A percentile compares a stretch with the other conserved stretches of the same genome.
phyloP scores from a whole-genome alignment of 352 stramenopile genomes.

The Aphanomyces stellatus region DNA sequence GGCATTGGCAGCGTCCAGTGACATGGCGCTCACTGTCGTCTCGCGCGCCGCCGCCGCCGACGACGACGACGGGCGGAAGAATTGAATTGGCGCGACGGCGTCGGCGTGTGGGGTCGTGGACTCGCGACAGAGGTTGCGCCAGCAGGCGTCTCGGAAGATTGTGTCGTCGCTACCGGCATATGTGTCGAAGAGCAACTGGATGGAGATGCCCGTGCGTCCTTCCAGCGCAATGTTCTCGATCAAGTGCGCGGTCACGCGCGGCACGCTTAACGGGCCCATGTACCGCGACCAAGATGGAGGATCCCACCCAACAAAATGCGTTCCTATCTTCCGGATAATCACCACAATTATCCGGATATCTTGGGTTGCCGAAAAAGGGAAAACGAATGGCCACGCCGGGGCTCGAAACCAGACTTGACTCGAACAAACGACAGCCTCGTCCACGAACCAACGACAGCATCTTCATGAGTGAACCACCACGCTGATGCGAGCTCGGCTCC shows the following conservation, averaged over 20 bases:
- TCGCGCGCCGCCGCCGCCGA: not conserved
- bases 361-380: too few species aligned
- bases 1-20: not conserved
- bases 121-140: not conserved
- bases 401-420: too few species aligned
- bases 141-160: not conserved
- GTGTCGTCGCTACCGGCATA: not conserved
- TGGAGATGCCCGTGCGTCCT: slow-evolving; percentile 8
- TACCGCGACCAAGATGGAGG: not conserved
- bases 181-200: not conserved
- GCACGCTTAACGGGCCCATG: not conserved
- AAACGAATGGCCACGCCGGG: too few species aligned
- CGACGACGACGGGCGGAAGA: not conserved
- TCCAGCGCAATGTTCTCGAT: slow-evolving; percentile 15
- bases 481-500: too few species aligned
- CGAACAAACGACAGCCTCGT: too few species aligned
- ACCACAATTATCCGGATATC: too few species aligned
- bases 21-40: not conserved
- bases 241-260: not conserved
- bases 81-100: not conserved
- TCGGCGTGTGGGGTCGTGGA: not conserved
- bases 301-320: not conserved
- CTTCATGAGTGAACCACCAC: too few species aligned
- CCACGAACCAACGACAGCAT: too few species aligned
- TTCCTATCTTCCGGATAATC: not conserved